Evolutionary conservation across 768 basidiomycete genomes (phyloP).

Genomic region (Termitomyces sp.): DNA sequence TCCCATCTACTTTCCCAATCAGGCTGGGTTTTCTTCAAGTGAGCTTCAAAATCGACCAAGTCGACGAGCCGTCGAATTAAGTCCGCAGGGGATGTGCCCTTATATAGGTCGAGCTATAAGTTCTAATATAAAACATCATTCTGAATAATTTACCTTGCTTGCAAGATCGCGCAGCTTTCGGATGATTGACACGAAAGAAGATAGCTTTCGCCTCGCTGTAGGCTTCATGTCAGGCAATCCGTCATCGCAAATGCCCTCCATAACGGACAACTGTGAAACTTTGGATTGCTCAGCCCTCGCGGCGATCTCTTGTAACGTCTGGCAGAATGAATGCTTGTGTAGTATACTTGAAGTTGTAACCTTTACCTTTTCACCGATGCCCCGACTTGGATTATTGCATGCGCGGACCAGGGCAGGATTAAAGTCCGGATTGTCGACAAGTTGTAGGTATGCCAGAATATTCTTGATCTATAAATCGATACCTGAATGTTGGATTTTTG

Average conservation of each 20-base stretch:
- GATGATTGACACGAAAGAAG: slow-evolving; percentile 53
- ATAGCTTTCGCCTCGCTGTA: slow-evolving; percentile 56
- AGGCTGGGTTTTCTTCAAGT: slow-evolving; percentile 64
- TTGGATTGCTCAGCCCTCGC: slow-evolving; percentile 44
- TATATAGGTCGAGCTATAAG: neutral
- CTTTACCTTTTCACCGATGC: slow-evolving; percentile 72
- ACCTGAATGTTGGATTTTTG: slow-evolving; percentile 23
- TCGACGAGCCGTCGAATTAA: slow-evolving; percentile 56
- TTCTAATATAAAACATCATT: neutral
- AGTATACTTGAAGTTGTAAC: neutral
- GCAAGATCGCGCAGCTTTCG: slow-evolving; percentile 47
- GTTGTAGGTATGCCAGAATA: slow-evolving; percentile 74
- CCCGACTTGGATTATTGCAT: slow-evolving; percentile 65
- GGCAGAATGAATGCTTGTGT: neutral
- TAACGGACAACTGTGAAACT: slow-evolving; percentile 49
- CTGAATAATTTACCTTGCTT: slow-evolving; percentile 27
- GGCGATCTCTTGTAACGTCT: slow-evolving; percentile 61
- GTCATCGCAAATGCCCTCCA: slow-evolving; percentile 60
- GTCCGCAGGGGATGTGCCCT: slow-evolving; percentile 59
- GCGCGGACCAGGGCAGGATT: slow-evolving; percentile 67
- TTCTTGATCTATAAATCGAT: slow-evolving; percentile 61
- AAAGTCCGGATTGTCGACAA: slow-evolving; percentile 68
- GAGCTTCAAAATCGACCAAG: slow-evolving; percentile 56
- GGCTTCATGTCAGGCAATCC: slow-evolving; percentile 61
- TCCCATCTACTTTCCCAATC: slow-evolving; percentile 79